Evolutionary conservation across 2,329 filamentous ascomycete species (phyloP).

Genomic region (Curvularia hawaiiensis): DNA sequence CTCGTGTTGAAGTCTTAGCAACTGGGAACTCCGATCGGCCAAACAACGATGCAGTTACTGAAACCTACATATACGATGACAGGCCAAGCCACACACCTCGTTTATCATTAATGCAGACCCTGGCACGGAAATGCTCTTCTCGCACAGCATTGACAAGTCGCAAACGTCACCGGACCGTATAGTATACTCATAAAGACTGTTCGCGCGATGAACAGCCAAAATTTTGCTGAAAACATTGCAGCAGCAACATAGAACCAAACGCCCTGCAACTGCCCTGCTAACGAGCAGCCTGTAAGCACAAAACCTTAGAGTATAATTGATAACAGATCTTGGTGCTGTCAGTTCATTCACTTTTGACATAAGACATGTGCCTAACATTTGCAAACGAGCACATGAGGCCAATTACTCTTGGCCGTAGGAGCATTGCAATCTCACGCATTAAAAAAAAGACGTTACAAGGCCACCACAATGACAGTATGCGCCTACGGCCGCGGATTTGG

Average conservation of each 20-base stretch:
- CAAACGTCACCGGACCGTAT: not conserved
- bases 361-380: not conserved
- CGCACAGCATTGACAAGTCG: not conserved
- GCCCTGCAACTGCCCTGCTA: not conserved
- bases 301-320: not conserved
- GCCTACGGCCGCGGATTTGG: not conserved
- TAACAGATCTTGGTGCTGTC: not conserved
- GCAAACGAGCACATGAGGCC: not conserved
- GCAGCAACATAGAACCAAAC: not conserved
- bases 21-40: not conserved
- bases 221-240: not conserved
- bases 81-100: not conserved
- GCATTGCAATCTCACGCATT: not conserved
- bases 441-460: not conserved
- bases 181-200: not conserved
- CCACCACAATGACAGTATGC: not conserved
- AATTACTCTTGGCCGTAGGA: not conserved
- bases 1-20: not conserved
- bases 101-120: not conserved
- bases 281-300: not conserved
- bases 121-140: not conserved
- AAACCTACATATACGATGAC: not conserved
- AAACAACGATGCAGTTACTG: not conserved
- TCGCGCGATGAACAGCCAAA: not conserved
- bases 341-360: not conserved